Conservation (phyloP, 306 rosid genomes). For the Dicorynia guianensis region DNA sequence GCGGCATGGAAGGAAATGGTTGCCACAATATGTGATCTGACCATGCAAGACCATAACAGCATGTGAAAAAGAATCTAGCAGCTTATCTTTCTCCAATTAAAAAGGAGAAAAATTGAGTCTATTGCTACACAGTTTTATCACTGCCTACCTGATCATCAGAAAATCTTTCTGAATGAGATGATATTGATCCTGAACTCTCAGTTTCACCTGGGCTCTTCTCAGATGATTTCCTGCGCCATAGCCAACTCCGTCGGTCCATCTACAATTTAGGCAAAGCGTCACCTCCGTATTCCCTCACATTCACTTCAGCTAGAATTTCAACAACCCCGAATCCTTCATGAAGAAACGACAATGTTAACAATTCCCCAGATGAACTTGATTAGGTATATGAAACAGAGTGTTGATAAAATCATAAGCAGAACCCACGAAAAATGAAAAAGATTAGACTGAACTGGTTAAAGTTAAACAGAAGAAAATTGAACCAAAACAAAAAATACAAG, state of each 20-base stretch:
- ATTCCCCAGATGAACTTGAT: conserved; percentile 2
- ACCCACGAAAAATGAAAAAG: conserved; percentile 18
- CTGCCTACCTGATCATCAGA: conserved; percentile 64
- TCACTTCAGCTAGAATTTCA: conserved; percentile 25
- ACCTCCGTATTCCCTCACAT: conserved; percentile 42
- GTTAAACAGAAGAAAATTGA: conserved; percentile 37
- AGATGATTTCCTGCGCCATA: conserved; percentile 74
- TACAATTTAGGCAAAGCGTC: conserved; percentile 33
- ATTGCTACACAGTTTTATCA: not conserved
- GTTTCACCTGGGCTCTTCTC: conserved; percentile 73
- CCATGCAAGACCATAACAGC: not conserved
- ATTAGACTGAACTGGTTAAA: conserved; percentile 28
- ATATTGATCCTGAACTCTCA: conserved; percentile 73
- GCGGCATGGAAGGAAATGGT: not conserved
- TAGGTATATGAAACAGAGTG: conserved; percentile 22
- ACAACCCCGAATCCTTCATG: conserved; percentile 27
- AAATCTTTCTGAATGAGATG: conserved; percentile 71
- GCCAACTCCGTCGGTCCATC: conserved; percentile 75
- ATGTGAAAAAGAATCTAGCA: conserved; percentile 34
- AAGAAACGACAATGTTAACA: not conserved
- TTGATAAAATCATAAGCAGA: conserved; percentile 38
- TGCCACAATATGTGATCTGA: not conserved
- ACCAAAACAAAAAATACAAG: conserved; percentile 34
- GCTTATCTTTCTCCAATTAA: conserved; percentile 5
- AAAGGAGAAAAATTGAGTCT: not conserved